These are phyloP conservation scores for Apiospora arundinis DNA, from an alignment of 2,329 filamentous ascomycete genomes.

Conservation along the genomic window DNA sequence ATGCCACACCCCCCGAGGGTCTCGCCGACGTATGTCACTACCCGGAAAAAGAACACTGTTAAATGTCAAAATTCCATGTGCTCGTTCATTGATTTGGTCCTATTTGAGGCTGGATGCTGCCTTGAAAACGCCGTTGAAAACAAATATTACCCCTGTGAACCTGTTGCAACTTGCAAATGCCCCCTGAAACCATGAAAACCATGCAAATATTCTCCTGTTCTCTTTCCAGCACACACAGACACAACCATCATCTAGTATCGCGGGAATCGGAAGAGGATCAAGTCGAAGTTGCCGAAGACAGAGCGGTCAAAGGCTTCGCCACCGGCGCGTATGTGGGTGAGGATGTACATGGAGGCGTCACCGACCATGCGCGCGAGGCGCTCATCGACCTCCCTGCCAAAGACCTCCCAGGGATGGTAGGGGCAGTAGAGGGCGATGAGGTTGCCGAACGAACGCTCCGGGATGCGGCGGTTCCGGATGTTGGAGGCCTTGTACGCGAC, in stretches of 20 bases:
- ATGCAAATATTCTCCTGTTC: background rate
- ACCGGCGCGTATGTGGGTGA: too few species aligned
- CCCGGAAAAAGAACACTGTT: background rate
- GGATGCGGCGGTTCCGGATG: background rate
- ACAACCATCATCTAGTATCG: background rate
- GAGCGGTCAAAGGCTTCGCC: background rate
- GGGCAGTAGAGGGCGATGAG: conserved; percentile 8
- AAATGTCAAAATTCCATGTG: background rate
- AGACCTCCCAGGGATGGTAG: background rate
- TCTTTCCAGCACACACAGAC: background rate
- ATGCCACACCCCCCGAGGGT: too few species aligned
- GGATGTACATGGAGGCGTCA: background rate
- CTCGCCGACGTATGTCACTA: background rate
- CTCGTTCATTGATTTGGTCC: background rate
- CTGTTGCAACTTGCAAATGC: too few species aligned
- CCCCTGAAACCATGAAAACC: too few species aligned
- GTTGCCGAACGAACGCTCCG: background rate
- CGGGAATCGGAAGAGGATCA: background rate
- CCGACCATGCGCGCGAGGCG: background rate
- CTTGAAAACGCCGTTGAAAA: background rate
- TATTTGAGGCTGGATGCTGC: background rate
- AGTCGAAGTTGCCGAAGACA: background rate
- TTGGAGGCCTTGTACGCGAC: background rate
- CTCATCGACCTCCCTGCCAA: background rate
- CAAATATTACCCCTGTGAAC: background rate